Evolutionary conservation across 2,329 filamentous ascomycete genomes (phyloP).

Genomic region (Hypoxylon sp.): DNA sequence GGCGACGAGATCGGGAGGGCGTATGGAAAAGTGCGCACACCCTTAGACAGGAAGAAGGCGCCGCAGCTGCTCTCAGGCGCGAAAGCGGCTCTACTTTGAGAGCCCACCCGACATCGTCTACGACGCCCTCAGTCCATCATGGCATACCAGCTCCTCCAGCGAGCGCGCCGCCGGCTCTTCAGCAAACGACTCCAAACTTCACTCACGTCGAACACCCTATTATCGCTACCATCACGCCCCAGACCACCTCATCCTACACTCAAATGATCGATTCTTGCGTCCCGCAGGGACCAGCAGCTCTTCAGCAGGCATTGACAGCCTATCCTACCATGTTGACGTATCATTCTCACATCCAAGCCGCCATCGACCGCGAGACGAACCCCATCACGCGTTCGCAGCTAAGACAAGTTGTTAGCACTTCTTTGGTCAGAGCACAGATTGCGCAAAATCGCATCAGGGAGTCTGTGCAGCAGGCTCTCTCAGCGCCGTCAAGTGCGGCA

Average conservation of each 20-base stretch:
- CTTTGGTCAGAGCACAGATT: constrained; percentile 56
- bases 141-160: constrained; percentile 34
- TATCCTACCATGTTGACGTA: constrained; percentile 60
- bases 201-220: constrained; percentile 45
- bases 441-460: constrained; percentile 49
- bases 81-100: constrained; percentile 19
- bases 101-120: constrained; percentile 29
- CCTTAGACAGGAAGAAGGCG: constrained; percentile 77
- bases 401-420: constrained; percentile 57
- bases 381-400: constrained; percentile 58
- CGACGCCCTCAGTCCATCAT: constrained; percentile 19
- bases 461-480: constrained; percentile 39
- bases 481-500: constrained; percentile 20
- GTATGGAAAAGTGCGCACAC: constrained; percentile 82
- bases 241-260: constrained; percentile 54
- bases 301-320: constrained; percentile 55
- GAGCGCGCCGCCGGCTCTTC: constrained; percentile 40
- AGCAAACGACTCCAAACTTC: constrained; percentile 39
- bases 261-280: constrained; percentile 63
- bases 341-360: constrained; percentile 57
- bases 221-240: constrained; percentile 45
- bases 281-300: constrained; percentile 56
- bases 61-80: constrained; percentile 55
- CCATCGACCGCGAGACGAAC: constrained; percentile 61
- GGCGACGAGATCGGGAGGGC: constrained; percentile 85